A percentile compares a stretch with the other conserved stretches of the same genome.
Conservation (phyloP, 345 rosid species). For the Eucalyptus fibrosa region DNA sequence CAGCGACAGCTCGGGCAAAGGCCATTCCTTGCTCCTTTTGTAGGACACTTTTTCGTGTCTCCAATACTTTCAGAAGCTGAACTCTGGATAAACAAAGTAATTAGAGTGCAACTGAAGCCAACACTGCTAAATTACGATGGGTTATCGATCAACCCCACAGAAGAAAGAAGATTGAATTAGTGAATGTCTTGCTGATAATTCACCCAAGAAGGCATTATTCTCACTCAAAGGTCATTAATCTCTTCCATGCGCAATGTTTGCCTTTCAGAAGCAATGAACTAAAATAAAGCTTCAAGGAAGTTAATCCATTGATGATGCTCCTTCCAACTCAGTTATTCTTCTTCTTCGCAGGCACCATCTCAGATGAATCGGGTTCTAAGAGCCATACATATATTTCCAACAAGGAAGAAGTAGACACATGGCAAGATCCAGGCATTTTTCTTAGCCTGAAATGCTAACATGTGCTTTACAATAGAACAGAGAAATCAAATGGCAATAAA, state of each 20-base stretch:
- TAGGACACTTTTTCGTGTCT: constrained; percentile 62
- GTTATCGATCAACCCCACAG: not conserved
- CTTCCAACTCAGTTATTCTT: not conserved
- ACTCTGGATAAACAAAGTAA: constrained; percentile 24
- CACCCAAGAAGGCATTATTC: not conserved
- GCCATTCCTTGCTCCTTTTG: constrained; percentile 99
- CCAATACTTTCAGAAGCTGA: constrained; percentile 84
- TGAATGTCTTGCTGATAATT: not conserved
- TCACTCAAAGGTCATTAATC: not conserved
- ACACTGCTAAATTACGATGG: not conserved
- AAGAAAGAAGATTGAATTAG: not conserved
- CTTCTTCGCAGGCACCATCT: not conserved
- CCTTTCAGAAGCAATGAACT: not conserved
- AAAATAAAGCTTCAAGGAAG: not conserved
- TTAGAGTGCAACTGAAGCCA: not conserved
- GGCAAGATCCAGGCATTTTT: not conserved
- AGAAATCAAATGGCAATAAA: not conserved
- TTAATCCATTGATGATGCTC: not conserved
- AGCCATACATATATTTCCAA: not conserved
- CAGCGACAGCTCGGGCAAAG: constrained; percentile 98
- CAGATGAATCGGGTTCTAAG: not conserved
- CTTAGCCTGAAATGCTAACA: not conserved
- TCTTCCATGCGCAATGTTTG: not conserved
- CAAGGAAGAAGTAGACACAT: not conserved
- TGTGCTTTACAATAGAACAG: not conserved